A percentile compares a stretch with the other conserved stretches of the same genome.
phyloP scores from a whole-genome alignment of 176 grass and related monocot genomes.

The sorghum (Sorghum bicolor) region DNA sequence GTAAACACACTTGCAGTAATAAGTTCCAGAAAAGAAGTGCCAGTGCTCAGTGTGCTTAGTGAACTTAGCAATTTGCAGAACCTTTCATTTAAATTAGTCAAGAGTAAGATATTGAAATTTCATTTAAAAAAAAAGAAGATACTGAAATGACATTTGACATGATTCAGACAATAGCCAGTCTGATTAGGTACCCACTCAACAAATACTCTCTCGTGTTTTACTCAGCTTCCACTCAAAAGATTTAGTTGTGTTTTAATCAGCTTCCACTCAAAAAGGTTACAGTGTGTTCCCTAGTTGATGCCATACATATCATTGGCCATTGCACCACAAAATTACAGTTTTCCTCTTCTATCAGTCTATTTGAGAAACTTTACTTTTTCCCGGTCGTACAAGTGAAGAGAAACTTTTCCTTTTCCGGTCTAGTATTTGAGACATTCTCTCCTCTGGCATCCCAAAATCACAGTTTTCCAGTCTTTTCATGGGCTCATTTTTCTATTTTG shows the following conservation, averaged over 20 bases:
- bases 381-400: background rate
- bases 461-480: background rate
- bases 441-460: background rate
- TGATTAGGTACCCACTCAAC: slow-evolving; percentile 16
- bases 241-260: background rate
- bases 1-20: background rate
- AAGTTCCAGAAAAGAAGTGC: background rate
- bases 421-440: background rate
- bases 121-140: background rate
- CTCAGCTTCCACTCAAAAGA: slow-evolving; percentile 23
- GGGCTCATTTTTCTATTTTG: background rate
- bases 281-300: background rate
- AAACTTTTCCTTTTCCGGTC: background rate
- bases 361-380: background rate
- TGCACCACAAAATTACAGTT: too few relatives aligned
- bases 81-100: background rate
- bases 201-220: background rate
- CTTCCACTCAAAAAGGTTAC: background rate
- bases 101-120: background rate
- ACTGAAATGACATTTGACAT: background rate
- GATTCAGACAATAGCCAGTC: slow-evolving; percentile 5
- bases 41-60: background rate
- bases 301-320: too few relatives aligned
- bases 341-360: too few relatives aligned
- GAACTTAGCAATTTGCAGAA: background rate